These are phyloP conservation scores for Lepidopterella palustris DNA, from an alignment of 495 filamentous ascomycete species.

Conservation along the genomic window DNA sequence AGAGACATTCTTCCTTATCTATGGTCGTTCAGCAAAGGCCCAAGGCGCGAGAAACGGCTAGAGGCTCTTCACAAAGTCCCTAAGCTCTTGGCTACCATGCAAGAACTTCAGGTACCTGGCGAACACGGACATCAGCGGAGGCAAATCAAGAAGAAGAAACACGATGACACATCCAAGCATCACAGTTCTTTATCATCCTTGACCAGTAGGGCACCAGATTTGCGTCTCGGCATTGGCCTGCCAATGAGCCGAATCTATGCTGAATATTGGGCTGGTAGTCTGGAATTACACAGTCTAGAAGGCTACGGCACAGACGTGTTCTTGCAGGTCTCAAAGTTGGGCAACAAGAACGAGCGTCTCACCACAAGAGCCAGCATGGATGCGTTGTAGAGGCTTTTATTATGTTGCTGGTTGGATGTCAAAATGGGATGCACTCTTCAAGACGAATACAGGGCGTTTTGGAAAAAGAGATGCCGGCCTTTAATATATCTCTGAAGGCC, in stretches of 20 bases:
- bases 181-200: conserved; percentile 67
- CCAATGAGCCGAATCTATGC: conserved; percentile 94
- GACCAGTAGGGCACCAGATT: conserved; percentile 73
- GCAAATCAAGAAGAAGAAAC: conserved; percentile 26
- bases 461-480: no score
- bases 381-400: conserved; percentile 67
- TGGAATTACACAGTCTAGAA: conserved; percentile 89
- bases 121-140: conserved; percentile 2
- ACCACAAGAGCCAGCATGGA: conserved; percentile 84
- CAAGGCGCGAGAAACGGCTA: conserved; percentile 62
- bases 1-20: conserved; percentile 78
- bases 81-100: conserved; percentile 88
- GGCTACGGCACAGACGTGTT: conserved; percentile 98
- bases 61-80: conserved; percentile 82
- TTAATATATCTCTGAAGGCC: neutral
- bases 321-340: conserved; percentile 91
- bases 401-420: neutral
- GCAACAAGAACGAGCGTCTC: conserved; percentile 97
- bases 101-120: conserved; percentile 56
- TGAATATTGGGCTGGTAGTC: conserved; percentile 94
- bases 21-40: conserved; percentile 94
- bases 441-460: neutral
- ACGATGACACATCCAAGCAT: conserved; percentile 20
- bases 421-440: neutral
- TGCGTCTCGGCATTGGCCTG: conserved; percentile 87